Evolutionary conservation across 495 filamentous ascomycete species (phyloP).

Genomic region (Aspergillus incahuasiensis): DNA sequence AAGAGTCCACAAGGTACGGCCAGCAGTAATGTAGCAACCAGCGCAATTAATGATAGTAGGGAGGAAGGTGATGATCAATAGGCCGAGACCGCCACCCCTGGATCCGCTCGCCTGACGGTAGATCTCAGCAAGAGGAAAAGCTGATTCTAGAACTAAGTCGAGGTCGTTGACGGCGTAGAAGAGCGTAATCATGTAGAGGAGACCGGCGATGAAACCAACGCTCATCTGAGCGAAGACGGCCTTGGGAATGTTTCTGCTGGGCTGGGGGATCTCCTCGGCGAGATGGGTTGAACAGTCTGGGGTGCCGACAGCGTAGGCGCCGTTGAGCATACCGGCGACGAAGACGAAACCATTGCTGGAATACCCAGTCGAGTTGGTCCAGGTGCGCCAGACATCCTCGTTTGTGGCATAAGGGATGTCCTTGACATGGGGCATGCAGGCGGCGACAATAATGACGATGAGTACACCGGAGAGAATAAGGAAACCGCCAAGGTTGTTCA

Average conservation of each 20-base stretch:
- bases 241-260: constrained; percentile 45
- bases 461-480: constrained; percentile 65
- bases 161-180: constrained; percentile 49
- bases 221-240: constrained; percentile 47
- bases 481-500: constrained; percentile 64
- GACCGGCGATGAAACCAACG: constrained; percentile 46
- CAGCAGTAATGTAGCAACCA: constrained; percentile 68
- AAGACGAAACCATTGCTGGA: constrained; percentile 69
- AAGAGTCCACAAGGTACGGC: constrained; percentile 84
- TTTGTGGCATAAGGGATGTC: constrained; percentile 47
- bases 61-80: constrained; percentile 63
- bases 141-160: constrained; percentile 28
- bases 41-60: constrained; percentile 57
- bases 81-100: constrained; percentile 51
- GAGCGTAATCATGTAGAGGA: constrained; percentile 49
- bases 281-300: constrained; percentile 74
- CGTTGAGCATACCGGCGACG: constrained; percentile 76
- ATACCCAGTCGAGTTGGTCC: constrained; percentile 66
- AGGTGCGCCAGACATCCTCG: constrained; percentile 58
- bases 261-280: constrained; percentile 73
- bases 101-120: constrained; percentile 74
- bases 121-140: constrained; percentile 72
- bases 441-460: constrained; percentile 68
- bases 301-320: constrained; percentile 78
- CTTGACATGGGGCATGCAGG: constrained; percentile 61